A percentile compares a stretch with the other conserved stretches of the same genome.
Conservation (phyloP, 495 filamentous ascomycete species). For the Letharia columbiana region DNA sequence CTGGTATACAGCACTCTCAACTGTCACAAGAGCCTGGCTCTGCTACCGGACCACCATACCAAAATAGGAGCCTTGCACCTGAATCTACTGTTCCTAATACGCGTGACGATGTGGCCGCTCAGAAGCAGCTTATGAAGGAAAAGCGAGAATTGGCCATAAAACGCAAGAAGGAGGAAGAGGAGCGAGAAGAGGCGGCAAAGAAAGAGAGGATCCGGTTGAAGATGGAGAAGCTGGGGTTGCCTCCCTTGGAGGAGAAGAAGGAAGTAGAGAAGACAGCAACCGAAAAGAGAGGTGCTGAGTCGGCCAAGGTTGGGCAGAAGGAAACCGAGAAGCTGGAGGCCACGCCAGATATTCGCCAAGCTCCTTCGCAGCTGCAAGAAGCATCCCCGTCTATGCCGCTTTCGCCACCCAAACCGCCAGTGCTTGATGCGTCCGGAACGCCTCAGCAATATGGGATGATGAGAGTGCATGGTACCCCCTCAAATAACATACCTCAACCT, state of each 20-base stretch:
- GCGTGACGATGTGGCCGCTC: conserved; percentile 52
- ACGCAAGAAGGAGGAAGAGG: conserved; percentile 72
- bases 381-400: conserved; percentile 26
- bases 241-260: conserved; percentile 53
- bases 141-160: conserved; percentile 67
- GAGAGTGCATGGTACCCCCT: conserved; percentile 48
- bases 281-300: conserved; percentile 36
- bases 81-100: conserved; percentile 27
- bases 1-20: conserved; percentile 16
- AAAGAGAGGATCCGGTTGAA: conserved; percentile 77
- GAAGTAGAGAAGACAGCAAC: conserved; percentile 28
- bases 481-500: conserved; percentile 35
- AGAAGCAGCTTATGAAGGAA: conserved; percentile 81
- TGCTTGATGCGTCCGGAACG: conserved; percentile 43
- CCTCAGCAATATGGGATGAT: conserved; percentile 53
- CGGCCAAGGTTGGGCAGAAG: conserved; percentile 27
- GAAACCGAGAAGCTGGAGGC: conserved; percentile 28
- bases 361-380: conserved; percentile 18
- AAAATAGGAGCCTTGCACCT: conserved; percentile 9
- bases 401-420: conserved; percentile 46
- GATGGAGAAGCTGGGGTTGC: conserved; percentile 65
- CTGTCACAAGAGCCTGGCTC: conserved; percentile 12
- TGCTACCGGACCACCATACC: conserved; percentile 13
- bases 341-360: conserved; percentile 19
- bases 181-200: conserved; percentile 65